Evolutionary conservation across 345 rosid genomes (phyloP).

Genomic region (Geranium rotundifolium): DNA sequence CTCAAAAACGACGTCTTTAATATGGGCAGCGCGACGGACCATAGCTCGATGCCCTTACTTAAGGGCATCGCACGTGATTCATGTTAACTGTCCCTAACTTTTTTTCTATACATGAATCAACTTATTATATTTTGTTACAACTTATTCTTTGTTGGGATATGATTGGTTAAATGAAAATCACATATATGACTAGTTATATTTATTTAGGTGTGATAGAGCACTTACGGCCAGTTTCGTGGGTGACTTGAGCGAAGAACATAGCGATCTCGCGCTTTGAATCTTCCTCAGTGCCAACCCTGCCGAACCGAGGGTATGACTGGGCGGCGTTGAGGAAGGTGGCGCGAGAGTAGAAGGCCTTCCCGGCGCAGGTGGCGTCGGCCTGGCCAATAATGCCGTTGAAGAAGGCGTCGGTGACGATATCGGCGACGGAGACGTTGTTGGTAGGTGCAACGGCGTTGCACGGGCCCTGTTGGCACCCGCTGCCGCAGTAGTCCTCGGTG

Average conservation of each 20-base stretch:
- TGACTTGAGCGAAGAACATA: slow-evolving; percentile 68
- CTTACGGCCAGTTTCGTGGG: slow-evolving; percentile 84
- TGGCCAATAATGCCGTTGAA: slow-evolving; percentile 43
- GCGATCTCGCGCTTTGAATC: slow-evolving; percentile 67
- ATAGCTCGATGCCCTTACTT: too few relatives aligned
- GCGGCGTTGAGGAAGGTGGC: slow-evolving; percentile 46
- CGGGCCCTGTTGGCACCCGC: slow-evolving; percentile 40
- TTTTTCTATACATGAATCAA: too few relatives aligned
- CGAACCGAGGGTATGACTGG: slow-evolving; percentile 36
- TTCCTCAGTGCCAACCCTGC: slow-evolving; percentile 33
- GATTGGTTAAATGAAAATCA: too few relatives aligned
- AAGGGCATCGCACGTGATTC: too few relatives aligned
- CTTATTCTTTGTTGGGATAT: too few relatives aligned
- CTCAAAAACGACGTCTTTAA: too few relatives aligned
- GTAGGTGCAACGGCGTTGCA: slow-evolving; percentile 15
- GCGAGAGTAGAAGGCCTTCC: slow-evolving; percentile 50
- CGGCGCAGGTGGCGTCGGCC: slow-evolving; percentile 36
- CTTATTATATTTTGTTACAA: too few relatives aligned
- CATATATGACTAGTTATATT: too few relatives aligned
- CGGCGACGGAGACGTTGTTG: slow-evolving; percentile 18
- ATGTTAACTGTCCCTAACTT: too few relatives aligned
- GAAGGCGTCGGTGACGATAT: slow-evolving; percentile 36
- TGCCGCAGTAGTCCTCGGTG: slow-evolving; percentile 24
- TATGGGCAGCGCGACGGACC: too few relatives aligned
- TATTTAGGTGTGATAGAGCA: not conserved